Conservation (phyloP, 495 filamentous ascomycete genomes). For the Penicillium canariense region DNA sequence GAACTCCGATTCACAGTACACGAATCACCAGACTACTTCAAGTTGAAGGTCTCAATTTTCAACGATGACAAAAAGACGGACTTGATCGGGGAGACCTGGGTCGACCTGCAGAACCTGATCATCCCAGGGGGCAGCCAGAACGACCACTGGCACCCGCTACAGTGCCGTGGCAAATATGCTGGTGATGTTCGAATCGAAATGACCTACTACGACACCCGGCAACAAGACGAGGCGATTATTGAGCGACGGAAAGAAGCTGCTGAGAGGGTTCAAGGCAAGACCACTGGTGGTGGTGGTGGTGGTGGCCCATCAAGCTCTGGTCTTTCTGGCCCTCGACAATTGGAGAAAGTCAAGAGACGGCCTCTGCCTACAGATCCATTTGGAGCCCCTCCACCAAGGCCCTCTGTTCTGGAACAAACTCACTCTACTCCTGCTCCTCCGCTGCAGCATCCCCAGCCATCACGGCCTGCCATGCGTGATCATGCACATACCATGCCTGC, state of each 20-base stretch:
- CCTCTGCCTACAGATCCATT: conserved; percentile 74
- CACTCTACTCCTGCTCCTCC: conserved; percentile 22
- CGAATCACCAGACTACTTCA: conserved; percentile 92
- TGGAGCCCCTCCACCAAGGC: conserved; percentile 31
- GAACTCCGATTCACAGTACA: conserved; percentile 95
- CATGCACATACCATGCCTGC: conserved; percentile 23
- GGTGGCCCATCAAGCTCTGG: conserved; percentile 25
- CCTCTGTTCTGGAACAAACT: conserved; percentile 26
- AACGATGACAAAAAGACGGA: conserved; percentile 98
- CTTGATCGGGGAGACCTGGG: conserved; percentile 88
- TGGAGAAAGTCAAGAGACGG: conserved; percentile 67
- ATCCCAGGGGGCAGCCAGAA: conserved; percentile 85
- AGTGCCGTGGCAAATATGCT: conserved; percentile 88
- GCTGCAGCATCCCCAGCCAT: conserved; percentile 24
- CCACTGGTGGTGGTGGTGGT: conserved; percentile 9
- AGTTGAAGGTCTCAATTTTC: conserved; percentile 91
- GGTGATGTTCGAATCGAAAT: conserved; percentile 93
- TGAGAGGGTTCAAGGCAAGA: conserved; percentile 34
- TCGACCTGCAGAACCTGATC: conserved; percentile 77
- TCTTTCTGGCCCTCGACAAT: conserved; percentile 59
- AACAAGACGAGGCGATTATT: conserved; percentile 65
- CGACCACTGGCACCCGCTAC: conserved; percentile 86
- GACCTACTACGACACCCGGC: conserved; percentile 90
- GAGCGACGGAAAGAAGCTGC: conserved; percentile 52
- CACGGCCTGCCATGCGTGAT: conserved; percentile 26